Evolutionary conservation across 495 filamentous ascomycete genomes (phyloP), one percentile per base, ranked within the genome.

Genomic region (Aspergillus campestris): DNA sequence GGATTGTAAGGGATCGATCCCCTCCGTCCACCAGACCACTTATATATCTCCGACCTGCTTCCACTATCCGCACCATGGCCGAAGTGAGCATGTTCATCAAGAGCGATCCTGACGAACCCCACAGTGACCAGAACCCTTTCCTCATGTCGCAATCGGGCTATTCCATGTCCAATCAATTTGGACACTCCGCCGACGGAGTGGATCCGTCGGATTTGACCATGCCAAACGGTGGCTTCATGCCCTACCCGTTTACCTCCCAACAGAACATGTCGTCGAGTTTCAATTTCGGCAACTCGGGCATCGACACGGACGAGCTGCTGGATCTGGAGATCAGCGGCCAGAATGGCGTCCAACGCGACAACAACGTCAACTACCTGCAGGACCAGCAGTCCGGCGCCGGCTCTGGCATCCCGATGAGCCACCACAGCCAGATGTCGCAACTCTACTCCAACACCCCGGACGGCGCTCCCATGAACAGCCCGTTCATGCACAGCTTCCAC

Each of bases 131-230:
- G 28, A 45, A 59, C 40, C 59, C 61, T 37, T 73, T 73, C 56
- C 73, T 71, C 58, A 75, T 78, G 60, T 69, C 67, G 56, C 74
- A 81, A 44, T 73, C 72, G 57, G 70, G 73, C 49, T 86, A 78
- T 61, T 71, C 72, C 40, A 79, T 85, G 73, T 59, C 71, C 24
- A 77, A 81, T 47, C 84, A 89, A 49, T 89, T 87, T 59, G 78
- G 78, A 39, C 65, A 67, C 53, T 76, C 75, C 47, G 70, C 72
- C 49, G 77, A 76, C 38, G 75, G 78, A 58, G 82, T 96, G 49
- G 87, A 96, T 56, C 92, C 92, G 3, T 91, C 84, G 37, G 87
- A 92, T 38, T 72, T 98, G 47, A 79, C 81, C 42, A 87, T 91
- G 80, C 71, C 70, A 46, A 71, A 70, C 50, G 57, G 59, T 40